These are phyloP conservation scores for Botrytis paeoniae DNA, from an alignment of 2,329 filamentous ascomycete species.

Conservation along the genomic window DNA sequence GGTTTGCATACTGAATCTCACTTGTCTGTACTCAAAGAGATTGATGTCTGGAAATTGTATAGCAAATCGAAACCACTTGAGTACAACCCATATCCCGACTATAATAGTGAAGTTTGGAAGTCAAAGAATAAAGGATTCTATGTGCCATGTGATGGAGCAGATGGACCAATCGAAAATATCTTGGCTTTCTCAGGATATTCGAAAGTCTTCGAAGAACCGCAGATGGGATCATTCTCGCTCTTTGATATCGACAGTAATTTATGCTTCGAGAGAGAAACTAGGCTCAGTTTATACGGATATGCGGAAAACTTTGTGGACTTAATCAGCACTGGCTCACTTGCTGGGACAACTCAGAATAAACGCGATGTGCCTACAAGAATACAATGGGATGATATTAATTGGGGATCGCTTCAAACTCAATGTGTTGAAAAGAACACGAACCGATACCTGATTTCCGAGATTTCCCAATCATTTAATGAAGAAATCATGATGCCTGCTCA, in stretches of 20 bases:
- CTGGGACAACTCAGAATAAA: background rate
- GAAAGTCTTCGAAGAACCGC: constrained; percentile 54
- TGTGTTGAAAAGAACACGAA: constrained; percentile 65
- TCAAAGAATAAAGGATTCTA: constrained; percentile 54
- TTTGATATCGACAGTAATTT: constrained; percentile 60
- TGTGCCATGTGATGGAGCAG: constrained; percentile 62
- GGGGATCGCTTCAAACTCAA: constrained; percentile 66
- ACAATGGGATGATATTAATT: constrained; percentile 64
- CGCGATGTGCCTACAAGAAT: constrained; percentile 17
- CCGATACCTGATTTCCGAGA: constrained; percentile 41
- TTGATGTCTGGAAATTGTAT: constrained; percentile 44
- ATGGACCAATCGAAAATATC: constrained; percentile 52
- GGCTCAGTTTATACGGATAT: constrained; percentile 65
- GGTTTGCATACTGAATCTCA: constrained; percentile 34
- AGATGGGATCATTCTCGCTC: constrained; percentile 60
- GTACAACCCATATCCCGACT: constrained; percentile 70
- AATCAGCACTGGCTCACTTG: rapidly evolving
- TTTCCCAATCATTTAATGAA: background rate
- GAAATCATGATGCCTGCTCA: background rate
- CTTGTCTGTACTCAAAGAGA: constrained; percentile 35
- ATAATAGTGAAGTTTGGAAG: constrained; percentile 62
- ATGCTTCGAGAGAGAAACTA: constrained; percentile 66
- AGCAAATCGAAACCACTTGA: constrained; percentile 49
- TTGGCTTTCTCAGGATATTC: constrained; percentile 62
- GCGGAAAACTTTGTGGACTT: constrained; percentile 37